phyloP scores from a whole-genome alignment of 805 yeast genomes.

The Saturnispora kantuleensis region DNA sequence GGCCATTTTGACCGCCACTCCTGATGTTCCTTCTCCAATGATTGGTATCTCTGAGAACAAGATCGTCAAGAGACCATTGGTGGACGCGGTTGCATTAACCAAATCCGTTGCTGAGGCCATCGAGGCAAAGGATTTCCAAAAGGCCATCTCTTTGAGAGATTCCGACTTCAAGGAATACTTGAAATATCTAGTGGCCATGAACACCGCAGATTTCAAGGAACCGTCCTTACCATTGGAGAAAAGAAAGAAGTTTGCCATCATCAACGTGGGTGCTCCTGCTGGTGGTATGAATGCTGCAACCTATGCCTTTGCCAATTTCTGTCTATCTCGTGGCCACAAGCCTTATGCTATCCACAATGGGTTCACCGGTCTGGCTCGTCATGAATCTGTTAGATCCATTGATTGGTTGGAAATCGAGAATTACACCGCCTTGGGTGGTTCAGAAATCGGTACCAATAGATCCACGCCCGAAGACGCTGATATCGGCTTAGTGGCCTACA shows the following conservation, averaged over 20 bases:
- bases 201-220: conserved; percentile 56
- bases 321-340: conserved; percentile 66
- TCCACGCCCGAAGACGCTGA: conserved; percentile 55
- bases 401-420: conserved; percentile 63
- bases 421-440: conserved; percentile 70
- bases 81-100: conserved; percentile 65
- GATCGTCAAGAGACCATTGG: conserved; percentile 55
- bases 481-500: conserved; percentile 61
- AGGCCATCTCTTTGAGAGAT: conserved; percentile 64
- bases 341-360: conserved; percentile 69
- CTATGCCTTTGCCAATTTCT: conserved; percentile 62
- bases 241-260: conserved; percentile 55
- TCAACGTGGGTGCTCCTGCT: conserved; percentile 75
- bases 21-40: conserved; percentile 71
- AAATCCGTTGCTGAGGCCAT: conserved; percentile 66
- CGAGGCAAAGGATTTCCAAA: conserved; percentile 51
- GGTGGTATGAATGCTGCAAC: conserved; percentile 75
- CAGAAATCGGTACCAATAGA: conserved; percentile 76
- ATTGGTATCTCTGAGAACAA: conserved; percentile 66
- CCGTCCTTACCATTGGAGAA: conserved; percentile 46
- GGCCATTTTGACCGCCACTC: conserved; percentile 59
- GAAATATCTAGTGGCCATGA: conserved; percentile 52
- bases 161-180: conserved; percentile 59
- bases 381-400: conserved; percentile 49
- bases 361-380: conserved; percentile 57